Evolutionary conservation across 441 rosid genomes (phyloP), one percentile per base, ranked within the genome.

Genomic region (Populus hybrid): DNA sequence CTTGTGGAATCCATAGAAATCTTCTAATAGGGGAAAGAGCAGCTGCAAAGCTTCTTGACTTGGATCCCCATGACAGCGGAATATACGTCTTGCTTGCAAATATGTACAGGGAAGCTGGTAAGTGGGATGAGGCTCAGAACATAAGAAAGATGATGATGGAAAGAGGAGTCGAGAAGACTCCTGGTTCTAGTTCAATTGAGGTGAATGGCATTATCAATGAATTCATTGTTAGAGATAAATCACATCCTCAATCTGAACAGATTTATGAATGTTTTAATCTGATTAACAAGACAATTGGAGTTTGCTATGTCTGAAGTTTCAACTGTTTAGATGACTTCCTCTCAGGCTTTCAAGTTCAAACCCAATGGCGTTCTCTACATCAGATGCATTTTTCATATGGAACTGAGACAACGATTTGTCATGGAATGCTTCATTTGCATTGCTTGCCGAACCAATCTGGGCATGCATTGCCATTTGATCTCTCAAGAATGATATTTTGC

Each of bases 181-280:
- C 99, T 21, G 97, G 98, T 77, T 93, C 90, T 71, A 93, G 99
- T 84, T 87, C 89, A 67, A 89, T 92, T 70, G 93, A 88, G 86
- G 90, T 93, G 71, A 82, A 89, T 16, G 95, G 95, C 28, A 70
- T 81, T 74, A 85, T 91, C 35, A 78, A 71, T 71, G 95, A 93
- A 82, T 94, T 94, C 73, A 92, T 88, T 24, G 90, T 87, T 69
- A 90, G 94, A 73, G 98, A 93, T 84, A 87, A 82, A 80, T 88
- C 93, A 34, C 94, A 86, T 82, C 85, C 88, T 26, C 83, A 85
- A 78, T 82, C 83, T 46, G 76, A 81, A 71, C 75, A 81, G 72
- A 84, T 92, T 10, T 87, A 89, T 77, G 88, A 87, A 75, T 90
- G 96, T 80, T 85, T 40, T 93, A 76, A 64, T 78, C 81, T 83